phyloP scores from a whole-genome alignment of 1,284 basidiomycete species.

The Spongiforma sp. region DNA sequence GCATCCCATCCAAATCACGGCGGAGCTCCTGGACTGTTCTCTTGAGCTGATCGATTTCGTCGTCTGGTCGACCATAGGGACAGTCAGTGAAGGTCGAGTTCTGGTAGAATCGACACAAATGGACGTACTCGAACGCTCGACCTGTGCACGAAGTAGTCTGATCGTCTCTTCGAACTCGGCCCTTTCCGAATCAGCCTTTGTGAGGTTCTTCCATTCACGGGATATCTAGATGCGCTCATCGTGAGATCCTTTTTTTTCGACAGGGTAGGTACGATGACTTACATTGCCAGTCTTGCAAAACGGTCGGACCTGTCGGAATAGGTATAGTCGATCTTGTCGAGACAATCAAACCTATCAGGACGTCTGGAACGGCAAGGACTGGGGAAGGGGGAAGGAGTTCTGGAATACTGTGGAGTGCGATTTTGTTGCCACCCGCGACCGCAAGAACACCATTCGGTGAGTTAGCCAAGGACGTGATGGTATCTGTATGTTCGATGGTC shows the following conservation, averaged over 20 bases:
- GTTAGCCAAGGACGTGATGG: neutral
- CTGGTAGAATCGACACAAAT: too few relatives aligned
- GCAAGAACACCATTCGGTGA: neutral
- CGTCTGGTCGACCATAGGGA: too few relatives aligned
- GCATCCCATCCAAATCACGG: neutral
- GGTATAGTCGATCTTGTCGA: too few relatives aligned
- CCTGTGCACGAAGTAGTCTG: neutral
- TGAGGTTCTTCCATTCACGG: neutral
- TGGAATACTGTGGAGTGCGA: neutral
- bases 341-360: neutral
- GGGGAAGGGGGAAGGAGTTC: neutral
- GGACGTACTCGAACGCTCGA: neutral
- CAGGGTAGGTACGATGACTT: too few relatives aligned
- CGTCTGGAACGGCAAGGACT: too few relatives aligned
- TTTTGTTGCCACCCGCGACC: neutral
- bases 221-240: too few relatives aligned
- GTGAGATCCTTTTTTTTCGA: too few relatives aligned
- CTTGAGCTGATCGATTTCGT: neutral
- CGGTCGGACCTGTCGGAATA: too few relatives aligned
- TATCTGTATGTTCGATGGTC: neutral
- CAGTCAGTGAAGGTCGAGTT: too few relatives aligned
- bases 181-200: neutral
- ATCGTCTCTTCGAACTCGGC: slow-evolving; percentile 1
- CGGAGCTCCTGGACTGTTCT: neutral
- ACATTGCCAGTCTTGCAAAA: too few relatives aligned